These are phyloP conservation scores for Chrysanthemum lavandulifolium DNA, from an alignment of 129 eudicot species.

Conservation along the genomic window DNA sequence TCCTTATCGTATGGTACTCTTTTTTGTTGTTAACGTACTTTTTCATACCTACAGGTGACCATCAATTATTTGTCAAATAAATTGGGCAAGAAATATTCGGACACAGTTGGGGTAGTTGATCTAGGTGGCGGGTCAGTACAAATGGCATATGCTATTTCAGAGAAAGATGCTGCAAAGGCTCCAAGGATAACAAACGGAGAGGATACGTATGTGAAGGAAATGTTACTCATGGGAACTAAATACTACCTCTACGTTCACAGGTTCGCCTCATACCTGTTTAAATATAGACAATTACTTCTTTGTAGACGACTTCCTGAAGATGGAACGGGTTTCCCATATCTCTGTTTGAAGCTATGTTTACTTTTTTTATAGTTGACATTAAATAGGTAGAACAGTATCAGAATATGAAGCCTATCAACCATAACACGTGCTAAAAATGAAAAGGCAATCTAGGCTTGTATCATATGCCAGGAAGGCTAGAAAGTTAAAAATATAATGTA, in stretches of 20 bases:
- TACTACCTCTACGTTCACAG: constrained; percentile 98
- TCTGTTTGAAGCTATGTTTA: no score
- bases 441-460: no score
- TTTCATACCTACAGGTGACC: constrained; percentile 64
- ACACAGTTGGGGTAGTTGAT: constrained; percentile 96
- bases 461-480: no score
- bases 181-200: constrained; percentile 73
- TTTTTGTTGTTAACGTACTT: constrained; percentile 4
- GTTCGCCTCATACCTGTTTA: constrained; percentile 31
- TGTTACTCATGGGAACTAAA: constrained; percentile 83
- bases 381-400: no score
- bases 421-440: no score
- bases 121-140: constrained; percentile 99
- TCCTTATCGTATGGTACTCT: not conserved
- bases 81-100: constrained; percentile 67
- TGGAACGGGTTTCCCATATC: no score
- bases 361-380: no score
- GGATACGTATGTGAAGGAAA: constrained; percentile 83
- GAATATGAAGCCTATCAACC: no score
- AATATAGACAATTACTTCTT: not conserved
- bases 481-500: no score
- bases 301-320: no score
- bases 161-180: constrained; percentile 88
- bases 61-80: constrained; percentile 77
- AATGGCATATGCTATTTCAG: constrained; percentile 99